Percentiles rank a stretch among this genome's conserved stretches.
These are phyloP conservation scores for Pythium myriotylum DNA, from an alignment of 352 stramenopile species.

Conservation along the genomic window DNA sequence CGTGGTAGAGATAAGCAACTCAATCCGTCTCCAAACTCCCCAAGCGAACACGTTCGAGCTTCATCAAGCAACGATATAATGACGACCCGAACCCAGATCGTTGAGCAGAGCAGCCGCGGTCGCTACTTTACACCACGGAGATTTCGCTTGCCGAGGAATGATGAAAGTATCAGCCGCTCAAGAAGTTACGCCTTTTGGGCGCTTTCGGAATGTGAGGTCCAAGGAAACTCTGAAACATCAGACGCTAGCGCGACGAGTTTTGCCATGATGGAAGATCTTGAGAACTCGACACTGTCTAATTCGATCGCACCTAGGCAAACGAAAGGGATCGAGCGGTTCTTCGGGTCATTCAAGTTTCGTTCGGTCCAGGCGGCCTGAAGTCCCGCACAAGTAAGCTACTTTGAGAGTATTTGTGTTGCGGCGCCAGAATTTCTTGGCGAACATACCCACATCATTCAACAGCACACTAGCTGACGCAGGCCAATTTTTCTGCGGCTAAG, in stretches of 20 bases:
- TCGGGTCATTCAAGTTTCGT: constrained; percentile 13
- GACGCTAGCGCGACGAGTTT: neutral
- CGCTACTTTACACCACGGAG: too few relatives aligned
- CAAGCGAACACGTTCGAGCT: neutral
- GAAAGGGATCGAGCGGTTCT: constrained; percentile 8
- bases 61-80: too few relatives aligned
- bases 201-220: constrained; percentile 13
- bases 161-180: constrained; percentile 11
- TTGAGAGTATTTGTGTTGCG: too few relatives aligned
- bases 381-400: too few relatives aligned
- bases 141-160: neutral
- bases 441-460: too few relatives aligned
- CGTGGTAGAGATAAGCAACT: neutral
- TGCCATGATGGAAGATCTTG: constrained; percentile 1
- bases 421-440: too few relatives aligned
- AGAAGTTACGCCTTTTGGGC: constrained; percentile 5
- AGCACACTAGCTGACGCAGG: too few relatives aligned
- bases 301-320: neutral
- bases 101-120: too few relatives aligned
- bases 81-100: too few relatives aligned
- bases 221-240: neutral
- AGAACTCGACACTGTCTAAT: neutral
- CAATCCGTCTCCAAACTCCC: neutral
- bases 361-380: neutral
- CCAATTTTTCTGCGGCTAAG: too few relatives aligned